Base-by-base conservation (phyloP, 352 stramenopile genomes). In the Phytophthora litchii region DNA sequence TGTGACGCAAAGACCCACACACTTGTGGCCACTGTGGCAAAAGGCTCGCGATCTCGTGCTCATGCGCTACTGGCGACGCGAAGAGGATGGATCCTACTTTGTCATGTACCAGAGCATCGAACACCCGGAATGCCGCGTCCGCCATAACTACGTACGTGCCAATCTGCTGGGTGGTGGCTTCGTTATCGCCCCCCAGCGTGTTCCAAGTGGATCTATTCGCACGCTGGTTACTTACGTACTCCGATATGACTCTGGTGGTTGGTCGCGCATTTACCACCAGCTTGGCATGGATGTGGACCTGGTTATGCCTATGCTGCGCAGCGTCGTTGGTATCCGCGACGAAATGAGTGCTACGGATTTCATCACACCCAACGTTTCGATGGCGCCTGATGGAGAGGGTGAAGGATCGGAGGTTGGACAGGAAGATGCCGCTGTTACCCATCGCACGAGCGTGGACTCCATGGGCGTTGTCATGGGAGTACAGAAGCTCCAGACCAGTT, bases 101-200 rank as follows among this genome's bases (percentile, higher is more conserved):
- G 85, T 95, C 74, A 95, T 95, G 85, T 95, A 92, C 73, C 86
- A 95, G 69, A 93, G 83, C 52, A 86, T 92, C 37, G 81, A 89
- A 40, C 87, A 95, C 59, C 85, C 87, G 0, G 86, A 95, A 53
- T 93, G 85, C 40, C 85, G 86, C 32, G 83, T 94, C 62, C 83
- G 87, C 23, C 85, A 94, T 68, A 94, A 94, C 58, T 95, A 85
- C 53, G 85, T 95, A 40, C 87, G 87, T 19, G 87, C 85, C 2
- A 90, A 83, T 13, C 54, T 95, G 7, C 60, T 94, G 3, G 86
- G 84, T 23, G 87, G 85, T 10, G 87, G 85, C 51, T 95, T 92
- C 54, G 84, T 95, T 12, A 92, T 95, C 52, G 87, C 87, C 17
- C 87, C 87, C 3, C 85, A 93, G 64, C 89, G 89, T 45, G 80